Conservation (phyloP, 495 filamentous ascomycete genomes). For the Neurospora sp. region DNA sequence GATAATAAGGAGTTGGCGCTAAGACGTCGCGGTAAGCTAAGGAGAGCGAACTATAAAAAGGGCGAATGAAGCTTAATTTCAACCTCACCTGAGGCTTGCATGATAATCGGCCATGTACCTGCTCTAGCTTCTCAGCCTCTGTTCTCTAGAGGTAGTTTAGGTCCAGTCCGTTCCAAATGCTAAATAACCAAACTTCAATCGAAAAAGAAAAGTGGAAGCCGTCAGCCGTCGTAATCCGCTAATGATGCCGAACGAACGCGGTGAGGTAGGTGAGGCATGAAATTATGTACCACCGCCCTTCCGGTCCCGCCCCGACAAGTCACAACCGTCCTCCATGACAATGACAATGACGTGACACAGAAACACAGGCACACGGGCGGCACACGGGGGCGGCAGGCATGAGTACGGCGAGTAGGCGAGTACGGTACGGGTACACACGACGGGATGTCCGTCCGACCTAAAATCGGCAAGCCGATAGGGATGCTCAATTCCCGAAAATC, state of each 20-base stretch:
- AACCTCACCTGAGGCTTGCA: not conserved
- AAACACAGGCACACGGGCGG: not conserved
- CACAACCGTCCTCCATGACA: not conserved
- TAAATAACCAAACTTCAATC: too few species aligned
- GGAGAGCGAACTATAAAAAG: not conserved
- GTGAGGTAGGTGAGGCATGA: not conserved
- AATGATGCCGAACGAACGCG: not conserved
- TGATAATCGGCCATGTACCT: not conserved
- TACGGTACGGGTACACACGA: not conserved
- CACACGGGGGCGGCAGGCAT: not conserved
- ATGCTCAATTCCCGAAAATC: too few species aligned
- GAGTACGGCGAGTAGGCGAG: not conserved
- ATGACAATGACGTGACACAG: not conserved
- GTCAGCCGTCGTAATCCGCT: not conserved
- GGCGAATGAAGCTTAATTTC: not conserved
- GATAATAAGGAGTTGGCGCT: not conserved
- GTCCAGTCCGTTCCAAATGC: not conserved
- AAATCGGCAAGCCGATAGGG: not conserved
- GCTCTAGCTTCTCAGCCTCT: not conserved
- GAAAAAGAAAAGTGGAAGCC: too few species aligned
- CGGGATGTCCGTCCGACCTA: not conserved
- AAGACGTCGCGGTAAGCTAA: not conserved
- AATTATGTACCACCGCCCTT: not conserved
- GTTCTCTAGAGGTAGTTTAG: not conserved
- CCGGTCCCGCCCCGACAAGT: not conserved